phyloP scores from a whole-genome alignment of 768 basidiomycete genomes.

The Lactarius pseudohatsudake region DNA sequence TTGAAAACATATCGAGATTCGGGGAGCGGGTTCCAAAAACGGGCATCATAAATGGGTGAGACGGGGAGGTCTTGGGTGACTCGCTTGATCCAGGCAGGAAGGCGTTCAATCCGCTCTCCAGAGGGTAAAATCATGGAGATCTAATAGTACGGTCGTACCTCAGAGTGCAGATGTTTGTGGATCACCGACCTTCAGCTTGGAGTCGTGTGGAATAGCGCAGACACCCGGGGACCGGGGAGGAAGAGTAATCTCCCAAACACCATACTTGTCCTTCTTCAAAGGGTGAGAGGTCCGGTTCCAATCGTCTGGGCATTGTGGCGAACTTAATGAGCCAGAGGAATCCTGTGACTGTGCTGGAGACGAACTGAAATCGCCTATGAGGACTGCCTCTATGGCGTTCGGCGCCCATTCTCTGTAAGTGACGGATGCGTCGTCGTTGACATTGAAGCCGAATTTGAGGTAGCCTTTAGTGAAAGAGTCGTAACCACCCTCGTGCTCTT shows the following conservation, averaged over 20 bases:
- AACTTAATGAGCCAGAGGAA: constrained; percentile 3
- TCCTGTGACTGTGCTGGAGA: constrained; percentile 29
- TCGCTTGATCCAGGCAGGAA: constrained; percentile 92
- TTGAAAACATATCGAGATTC: constrained; percentile 79
- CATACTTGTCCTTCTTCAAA: constrained; percentile 82
- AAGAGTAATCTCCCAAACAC: constrained; percentile 85
- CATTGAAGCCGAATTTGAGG: constrained; percentile 74
- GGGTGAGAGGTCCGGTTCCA: constrained; percentile 87
- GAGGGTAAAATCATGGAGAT: constrained; percentile 86
- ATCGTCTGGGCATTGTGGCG: constrained; percentile 51
- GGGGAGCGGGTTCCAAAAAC: constrained; percentile 96
- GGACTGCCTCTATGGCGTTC: constrained; percentile 72
- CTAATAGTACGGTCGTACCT: constrained; percentile 41
- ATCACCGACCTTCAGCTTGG: constrained; percentile 75
- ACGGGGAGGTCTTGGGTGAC: constrained; percentile 91
- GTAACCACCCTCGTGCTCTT: constrained; percentile 79
- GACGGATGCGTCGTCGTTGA: constrained; percentile 63
- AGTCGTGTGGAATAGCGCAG: constrained; percentile 90
- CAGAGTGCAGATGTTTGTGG: neutral
- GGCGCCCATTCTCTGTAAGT: constrained; percentile 97
- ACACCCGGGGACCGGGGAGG: constrained; percentile 65
- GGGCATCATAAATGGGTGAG: constrained; percentile 91
- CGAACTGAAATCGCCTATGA: constrained; percentile 98
- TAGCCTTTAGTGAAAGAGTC: constrained; percentile 80
- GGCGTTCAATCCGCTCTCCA: constrained; percentile 81